phyloP scores from a whole-genome alignment of 2,329 filamentous ascomycete species.

The Colletotrichum paranaense region DNA sequence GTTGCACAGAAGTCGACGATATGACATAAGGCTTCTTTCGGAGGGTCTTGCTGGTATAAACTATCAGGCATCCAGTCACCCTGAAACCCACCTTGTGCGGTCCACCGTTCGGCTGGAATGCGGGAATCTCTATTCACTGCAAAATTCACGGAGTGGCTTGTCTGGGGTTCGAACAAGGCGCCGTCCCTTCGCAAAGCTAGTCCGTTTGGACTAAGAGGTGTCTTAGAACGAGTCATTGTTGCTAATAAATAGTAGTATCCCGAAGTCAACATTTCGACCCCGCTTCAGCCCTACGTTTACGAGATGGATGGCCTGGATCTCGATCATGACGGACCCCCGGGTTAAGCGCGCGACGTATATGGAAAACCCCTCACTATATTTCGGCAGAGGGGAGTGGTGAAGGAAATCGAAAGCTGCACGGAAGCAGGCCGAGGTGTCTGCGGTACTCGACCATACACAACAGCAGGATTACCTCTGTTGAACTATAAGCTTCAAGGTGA shows the following conservation, averaged over 20 bases:
- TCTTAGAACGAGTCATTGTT: neutral
- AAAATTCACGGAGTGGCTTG: neutral
- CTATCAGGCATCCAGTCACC: constrained; percentile 12
- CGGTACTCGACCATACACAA: neutral
- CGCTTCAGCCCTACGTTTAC: neutral
- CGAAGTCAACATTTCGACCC: neutral
- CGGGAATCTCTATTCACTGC: neutral
- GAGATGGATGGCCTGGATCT: neutral
- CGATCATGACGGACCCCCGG: neutral
- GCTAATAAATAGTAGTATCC: neutral
- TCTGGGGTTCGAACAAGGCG: neutral
- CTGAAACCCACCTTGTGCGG: constrained; percentile 18
- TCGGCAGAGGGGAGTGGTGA: neutral
- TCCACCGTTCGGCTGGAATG: constrained; percentile 15
- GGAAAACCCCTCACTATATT: no score
- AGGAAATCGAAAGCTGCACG: neutral
- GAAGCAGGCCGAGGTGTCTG: neutral
- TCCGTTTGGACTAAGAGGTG: neutral
- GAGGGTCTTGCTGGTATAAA: constrained; percentile 5
- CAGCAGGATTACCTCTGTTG: neutral
- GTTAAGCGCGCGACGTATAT: neutral
- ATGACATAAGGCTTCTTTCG: constrained; percentile 3
- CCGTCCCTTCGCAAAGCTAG: neutral
- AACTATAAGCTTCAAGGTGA: neutral
- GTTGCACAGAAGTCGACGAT: constrained; percentile 3